These are phyloP conservation scores for Entomophthora muscae DNA, from an alignment of 371 early-diverging fungal genomes.

Conservation along the genomic window DNA sequence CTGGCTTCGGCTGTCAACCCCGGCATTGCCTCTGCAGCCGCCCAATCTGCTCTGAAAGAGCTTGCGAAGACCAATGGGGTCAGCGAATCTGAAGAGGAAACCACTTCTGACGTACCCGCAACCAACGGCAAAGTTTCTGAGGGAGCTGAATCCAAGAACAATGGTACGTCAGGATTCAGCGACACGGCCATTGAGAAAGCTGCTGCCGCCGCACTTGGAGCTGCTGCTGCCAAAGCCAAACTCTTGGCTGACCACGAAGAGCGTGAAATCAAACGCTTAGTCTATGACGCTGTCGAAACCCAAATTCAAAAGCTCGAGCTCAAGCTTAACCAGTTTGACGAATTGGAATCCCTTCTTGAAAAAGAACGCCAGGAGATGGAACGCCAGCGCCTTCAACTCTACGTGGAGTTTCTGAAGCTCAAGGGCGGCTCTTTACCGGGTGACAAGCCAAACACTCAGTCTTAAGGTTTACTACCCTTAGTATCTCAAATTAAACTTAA, in stretches of 20 bases:
- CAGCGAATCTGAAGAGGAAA: background rate
- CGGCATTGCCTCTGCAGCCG: conserved; percentile 75
- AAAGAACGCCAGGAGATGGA: conserved; percentile 65
- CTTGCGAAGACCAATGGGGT: conserved; percentile 14
- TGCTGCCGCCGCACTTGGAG: conserved; percentile 40
- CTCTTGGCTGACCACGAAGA: conserved; percentile 52
- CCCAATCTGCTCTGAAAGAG: conserved; percentile 43
- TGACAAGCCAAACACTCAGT: background rate
- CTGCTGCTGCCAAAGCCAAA: conserved; percentile 49
- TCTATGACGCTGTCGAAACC: conserved; percentile 60
- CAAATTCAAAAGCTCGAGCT: conserved; percentile 74
- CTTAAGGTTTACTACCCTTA: background rate
- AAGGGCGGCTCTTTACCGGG: background rate
- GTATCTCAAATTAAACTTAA: conserved; percentile 10
- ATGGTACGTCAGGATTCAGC: conserved; percentile 22
- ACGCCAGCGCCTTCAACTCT: conserved; percentile 60
- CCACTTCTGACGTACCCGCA: conserved; percentile 4
- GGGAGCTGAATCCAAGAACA: conserved; percentile 25
- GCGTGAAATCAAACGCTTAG: conserved; percentile 56
- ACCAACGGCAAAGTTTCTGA: conserved; percentile 7
- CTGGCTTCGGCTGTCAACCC: conserved; percentile 85
- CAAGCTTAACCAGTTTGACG: conserved; percentile 82
- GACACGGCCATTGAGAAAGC: conserved; percentile 27
- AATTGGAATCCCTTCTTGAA: conserved; percentile 72
- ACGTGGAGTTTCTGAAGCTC: conserved; percentile 44